phyloP scores from a whole-genome alignment of 495 filamentous ascomycete genomes.

The Xylaria grammica region DNA sequence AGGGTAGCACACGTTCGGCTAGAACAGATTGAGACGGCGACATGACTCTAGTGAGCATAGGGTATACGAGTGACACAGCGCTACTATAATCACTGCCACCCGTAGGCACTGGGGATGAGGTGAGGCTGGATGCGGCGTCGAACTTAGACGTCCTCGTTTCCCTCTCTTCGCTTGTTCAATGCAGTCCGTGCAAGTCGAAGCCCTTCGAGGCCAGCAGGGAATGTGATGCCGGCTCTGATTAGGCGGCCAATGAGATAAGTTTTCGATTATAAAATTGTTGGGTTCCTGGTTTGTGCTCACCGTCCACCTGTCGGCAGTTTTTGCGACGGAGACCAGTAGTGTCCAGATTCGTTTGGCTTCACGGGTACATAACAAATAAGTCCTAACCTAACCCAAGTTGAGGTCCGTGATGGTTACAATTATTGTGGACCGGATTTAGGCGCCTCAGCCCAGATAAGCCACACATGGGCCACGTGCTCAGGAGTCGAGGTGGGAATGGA shows the following conservation, averaged over 20 bases:
- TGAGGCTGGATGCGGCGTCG: slow-evolving; percentile 1
- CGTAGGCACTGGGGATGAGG: not conserved
- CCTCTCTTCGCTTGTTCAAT: not conserved
- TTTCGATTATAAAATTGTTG: not conserved
- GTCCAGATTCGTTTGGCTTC: not conserved
- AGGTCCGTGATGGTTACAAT: not conserved
- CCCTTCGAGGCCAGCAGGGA: not conserved
- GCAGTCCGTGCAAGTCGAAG: slow-evolving; percentile 5
- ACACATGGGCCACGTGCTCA: slow-evolving; percentile 30
- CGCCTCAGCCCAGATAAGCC: slow-evolving; percentile 3
- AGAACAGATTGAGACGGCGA: not conserved
- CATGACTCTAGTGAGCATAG: not conserved
- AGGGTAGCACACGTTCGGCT: slow-evolving; percentile 9
- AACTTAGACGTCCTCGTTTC: not conserved
- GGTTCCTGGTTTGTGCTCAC: not conserved
- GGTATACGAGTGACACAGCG: slow-evolving; percentile 1
- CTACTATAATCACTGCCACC: not conserved
- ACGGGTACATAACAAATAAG: not conserved
- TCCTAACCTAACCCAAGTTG: not conserved
- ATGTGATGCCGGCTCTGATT: not conserved
- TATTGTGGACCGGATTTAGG: slow-evolving; percentile 9
- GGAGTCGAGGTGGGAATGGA: slow-evolving; percentile 31
- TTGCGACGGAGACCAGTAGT: too few relatives aligned
- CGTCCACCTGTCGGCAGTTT: not conserved
- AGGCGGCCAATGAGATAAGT: not conserved